phyloP scores from a whole-genome alignment of 345 rosid species.

The Eucalyptus paniculata region DNA sequence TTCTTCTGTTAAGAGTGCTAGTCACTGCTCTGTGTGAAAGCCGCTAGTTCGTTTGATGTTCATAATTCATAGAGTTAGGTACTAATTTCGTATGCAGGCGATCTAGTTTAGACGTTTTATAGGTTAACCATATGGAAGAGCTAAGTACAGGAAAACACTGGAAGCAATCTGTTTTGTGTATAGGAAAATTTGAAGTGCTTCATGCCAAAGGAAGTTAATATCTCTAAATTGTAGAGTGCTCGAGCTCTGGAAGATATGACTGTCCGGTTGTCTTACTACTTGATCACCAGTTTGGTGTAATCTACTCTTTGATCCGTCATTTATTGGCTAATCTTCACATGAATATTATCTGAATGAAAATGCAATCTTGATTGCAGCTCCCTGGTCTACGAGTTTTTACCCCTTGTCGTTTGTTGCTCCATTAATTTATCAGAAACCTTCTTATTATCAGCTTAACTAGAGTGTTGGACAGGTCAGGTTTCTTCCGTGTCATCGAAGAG shows the following conservation, averaged over 20 bases:
- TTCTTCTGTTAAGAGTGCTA: constrained; percentile 63
- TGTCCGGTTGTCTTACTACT: not conserved
- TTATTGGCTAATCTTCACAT: not conserved
- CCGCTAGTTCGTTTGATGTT: not conserved
- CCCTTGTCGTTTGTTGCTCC: not conserved
- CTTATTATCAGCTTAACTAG: not conserved
- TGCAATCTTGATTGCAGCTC: not conserved
- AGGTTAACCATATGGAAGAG: not conserved
- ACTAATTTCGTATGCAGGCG: not conserved
- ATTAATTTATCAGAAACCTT: not conserved
- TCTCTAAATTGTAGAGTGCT: not conserved
- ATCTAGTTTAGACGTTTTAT: not conserved
- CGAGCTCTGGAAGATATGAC: not conserved
- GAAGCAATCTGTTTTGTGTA: not conserved
- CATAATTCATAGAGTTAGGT: not conserved
- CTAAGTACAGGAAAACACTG: not conserved
- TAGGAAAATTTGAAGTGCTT: not conserved
- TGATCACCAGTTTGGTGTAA: not conserved
- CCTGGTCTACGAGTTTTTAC: not conserved
- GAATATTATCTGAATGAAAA: not conserved
- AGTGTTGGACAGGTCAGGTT: not conserved
- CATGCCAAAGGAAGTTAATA: not conserved
- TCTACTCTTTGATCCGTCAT: not conserved
- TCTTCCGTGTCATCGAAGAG: not conserved
- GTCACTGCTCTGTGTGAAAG: not conserved